Percentiles rank a stretch among this genome's conserved stretches.
phyloP scores from a whole-genome alignment of 257 asterid genomes.

The Lycium ferocissimum region DNA sequence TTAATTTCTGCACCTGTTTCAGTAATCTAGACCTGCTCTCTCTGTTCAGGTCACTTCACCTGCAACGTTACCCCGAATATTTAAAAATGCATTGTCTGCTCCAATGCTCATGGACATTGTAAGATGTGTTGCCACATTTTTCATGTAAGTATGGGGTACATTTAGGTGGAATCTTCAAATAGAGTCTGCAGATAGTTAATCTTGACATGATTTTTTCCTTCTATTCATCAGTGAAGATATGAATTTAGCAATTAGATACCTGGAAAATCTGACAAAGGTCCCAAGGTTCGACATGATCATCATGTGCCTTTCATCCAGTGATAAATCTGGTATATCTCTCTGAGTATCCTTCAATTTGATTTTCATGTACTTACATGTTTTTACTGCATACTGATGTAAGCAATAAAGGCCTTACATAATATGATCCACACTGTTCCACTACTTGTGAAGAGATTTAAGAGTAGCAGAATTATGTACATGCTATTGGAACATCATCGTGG shows the following conservation, averaged over 20 bases:
- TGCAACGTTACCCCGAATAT: slow-evolving; percentile 69
- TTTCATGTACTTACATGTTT: background rate
- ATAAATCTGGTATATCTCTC: slow-evolving; percentile 73
- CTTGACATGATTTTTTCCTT: slow-evolving; percentile 24
- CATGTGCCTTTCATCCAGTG: slow-evolving; percentile 81
- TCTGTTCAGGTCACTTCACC: slow-evolving; percentile 74
- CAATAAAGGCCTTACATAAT: slow-evolving; percentile 18
- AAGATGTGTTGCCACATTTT: slow-evolving; percentile 75
- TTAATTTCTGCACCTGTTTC: slow-evolving; percentile 23
- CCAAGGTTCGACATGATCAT: slow-evolving; percentile 86
- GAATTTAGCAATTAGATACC: slow-evolving; percentile 71
- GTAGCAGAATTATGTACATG: background rate
- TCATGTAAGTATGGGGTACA: slow-evolving; percentile 55
- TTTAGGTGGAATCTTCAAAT: slow-evolving; percentile 31
- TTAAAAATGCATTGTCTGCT: slow-evolving; percentile 87
- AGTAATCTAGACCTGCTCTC: slow-evolving; percentile 28
- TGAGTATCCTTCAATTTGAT: background rate
- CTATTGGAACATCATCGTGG: background rate
- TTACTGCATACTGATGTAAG: background rate
- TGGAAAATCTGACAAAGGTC: slow-evolving; percentile 70
- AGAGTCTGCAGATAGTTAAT: slow-evolving; percentile 9
- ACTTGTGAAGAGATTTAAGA: background rate
- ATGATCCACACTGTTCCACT: slow-evolving; percentile 1
- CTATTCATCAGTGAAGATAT: slow-evolving; percentile 75
- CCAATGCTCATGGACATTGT: slow-evolving; percentile 75